These are phyloP conservation scores for Claviceps paspali DNA, from an alignment of 2,329 filamentous ascomycete species.

Conservation along the genomic window DNA sequence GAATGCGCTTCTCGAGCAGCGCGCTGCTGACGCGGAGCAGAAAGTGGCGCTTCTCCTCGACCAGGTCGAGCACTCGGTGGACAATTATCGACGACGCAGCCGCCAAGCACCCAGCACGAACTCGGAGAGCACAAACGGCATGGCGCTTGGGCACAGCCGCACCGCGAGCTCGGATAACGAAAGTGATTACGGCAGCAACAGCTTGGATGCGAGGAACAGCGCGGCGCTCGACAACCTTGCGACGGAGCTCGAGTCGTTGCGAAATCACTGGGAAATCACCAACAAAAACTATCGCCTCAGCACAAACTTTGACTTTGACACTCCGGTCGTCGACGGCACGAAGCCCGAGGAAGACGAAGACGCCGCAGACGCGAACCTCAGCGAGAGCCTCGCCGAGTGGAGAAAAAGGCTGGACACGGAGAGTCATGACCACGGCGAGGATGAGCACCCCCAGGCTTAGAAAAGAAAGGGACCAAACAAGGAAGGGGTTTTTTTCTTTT, in stretches of 20 bases:
- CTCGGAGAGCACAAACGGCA: conserved; percentile 19
- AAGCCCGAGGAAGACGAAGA: conserved; percentile 26
- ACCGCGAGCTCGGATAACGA: conserved; percentile 44
- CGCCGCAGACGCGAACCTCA: conserved; percentile 33
- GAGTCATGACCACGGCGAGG: conserved; percentile 19
- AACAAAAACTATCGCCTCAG: conserved; percentile 90
- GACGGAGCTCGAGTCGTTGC: conserved; percentile 77
- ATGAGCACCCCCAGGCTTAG: conserved; percentile 5
- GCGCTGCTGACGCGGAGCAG: conserved; percentile 78
- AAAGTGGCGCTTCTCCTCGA: conserved; percentile 88
- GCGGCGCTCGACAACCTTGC: conserved; percentile 78
- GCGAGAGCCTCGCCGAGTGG: conserved; percentile 65
- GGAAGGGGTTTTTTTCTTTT: too few species aligned
- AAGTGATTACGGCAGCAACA: conserved; percentile 44
- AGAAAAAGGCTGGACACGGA: conserved; percentile 55
- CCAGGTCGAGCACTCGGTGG: conserved; percentile 85
- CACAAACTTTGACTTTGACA: conserved; percentile 84
- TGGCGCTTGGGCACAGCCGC: conserved; percentile 27
- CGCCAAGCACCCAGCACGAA: conserved; percentile 37
- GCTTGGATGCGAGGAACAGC: conserved; percentile 37
- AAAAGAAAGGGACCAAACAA: background rate
- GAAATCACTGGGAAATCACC: conserved; percentile 87
- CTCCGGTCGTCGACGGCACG: too few species aligned
- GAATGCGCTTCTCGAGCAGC: conserved; percentile 65
- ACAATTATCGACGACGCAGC: conserved; percentile 76